Base-by-base conservation (phyloP, 495 filamentous ascomycete species). In the Penicillium coffeae region DNA sequence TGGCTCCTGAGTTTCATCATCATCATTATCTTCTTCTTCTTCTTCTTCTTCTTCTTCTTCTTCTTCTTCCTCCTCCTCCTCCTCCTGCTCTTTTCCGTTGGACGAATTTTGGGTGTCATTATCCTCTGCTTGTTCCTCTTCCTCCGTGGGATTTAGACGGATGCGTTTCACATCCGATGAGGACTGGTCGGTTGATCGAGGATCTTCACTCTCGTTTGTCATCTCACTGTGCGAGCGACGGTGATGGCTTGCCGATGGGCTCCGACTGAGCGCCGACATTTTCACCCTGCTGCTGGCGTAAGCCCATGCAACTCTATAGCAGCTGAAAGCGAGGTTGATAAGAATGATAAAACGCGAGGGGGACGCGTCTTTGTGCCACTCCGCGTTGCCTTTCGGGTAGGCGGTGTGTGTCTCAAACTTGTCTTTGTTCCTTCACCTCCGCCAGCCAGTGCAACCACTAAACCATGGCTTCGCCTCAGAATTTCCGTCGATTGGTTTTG, bases 401-500 rank as follows among this genome's bases (percentile, higher is more conserved):
- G 68, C 66, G 63, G 65, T 65, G 38, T 47, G 33, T 8, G 1
- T 37, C 35, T 8, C 12, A 22, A 37, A 44, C 37, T 48, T 60
- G 41, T 45, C 43, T 48, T 49, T 40, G 41, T 46, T 32, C 22
- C 30, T 18, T 48, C 42, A 21, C 36, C 19, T 48, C 10, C 34
- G 37, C 36, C 22, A 20, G 20, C n/a, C 25, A 19, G 36, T 37
- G 44, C 19, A 38, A 38, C 27, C 45, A 50, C 42, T 34, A 41
- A 35, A 52, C 47, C 25, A 66, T 64, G 58, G 51, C 55, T 3
- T 55, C 57, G 12, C 60, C 62, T 43, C 56, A 58, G 19, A 71
- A 69, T 40, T 30, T 63, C 0, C 58, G 60, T 36, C 64, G 60
- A 13, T 33, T 78, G n/a, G 60, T 80, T 3, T 56, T 77, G 41